phyloP scores from a whole-genome alignment of 1,284 basidiomycete genomes.

The Hypsizygus ulmarius region DNA sequence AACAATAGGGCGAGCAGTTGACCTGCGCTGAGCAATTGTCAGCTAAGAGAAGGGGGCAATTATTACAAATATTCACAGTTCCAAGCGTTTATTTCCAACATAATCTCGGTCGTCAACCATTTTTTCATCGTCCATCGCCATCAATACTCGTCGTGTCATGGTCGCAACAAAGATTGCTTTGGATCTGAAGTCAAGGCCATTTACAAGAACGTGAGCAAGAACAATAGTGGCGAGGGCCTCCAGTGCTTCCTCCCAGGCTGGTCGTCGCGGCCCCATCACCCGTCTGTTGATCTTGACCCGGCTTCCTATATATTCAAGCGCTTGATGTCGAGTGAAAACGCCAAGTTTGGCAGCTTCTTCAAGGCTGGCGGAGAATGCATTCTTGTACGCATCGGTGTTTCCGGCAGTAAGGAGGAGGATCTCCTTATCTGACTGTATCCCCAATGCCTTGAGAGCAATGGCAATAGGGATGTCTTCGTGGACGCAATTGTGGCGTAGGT shows the following conservation, averaged over 20 bases:
- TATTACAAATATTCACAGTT: conserved; percentile 63
- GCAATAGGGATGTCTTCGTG: conserved; percentile 97
- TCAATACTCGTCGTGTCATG: conserved; percentile 95
- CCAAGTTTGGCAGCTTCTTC: conserved; percentile 91
- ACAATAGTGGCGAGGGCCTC: conserved; percentile 98
- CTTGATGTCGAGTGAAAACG: conserved; percentile 93
- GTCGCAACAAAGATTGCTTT: conserved; percentile 98
- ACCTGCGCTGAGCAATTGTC: conserved; percentile 67
- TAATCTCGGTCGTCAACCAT: conserved; percentile 99
- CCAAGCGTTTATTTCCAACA: conserved; percentile 98
- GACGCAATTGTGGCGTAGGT: conserved; percentile 97
- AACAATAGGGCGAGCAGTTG: conserved; percentile 95
- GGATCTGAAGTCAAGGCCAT: conserved; percentile 86
- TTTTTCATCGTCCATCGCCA: conserved; percentile 95
- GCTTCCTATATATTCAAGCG: conserved; percentile 92
- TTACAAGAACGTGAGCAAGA: conserved; percentile 93
- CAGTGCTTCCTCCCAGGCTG: conserved; percentile 91
- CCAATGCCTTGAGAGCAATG: conserved; percentile 94
- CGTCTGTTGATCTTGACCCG: conserved; percentile 88
- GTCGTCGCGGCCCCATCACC: conserved; percentile 77
- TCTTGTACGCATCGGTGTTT: conserved; percentile 87
- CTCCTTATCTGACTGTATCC: conserved; percentile 97
- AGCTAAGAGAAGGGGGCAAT: conserved; percentile 7
- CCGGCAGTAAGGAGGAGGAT: conserved; percentile 95
- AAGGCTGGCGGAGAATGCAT: conserved; percentile 86